Evolutionary conservation across 164 flowering plant species (phyloP), one percentile per base, ranked within the genome.

Genomic region (Echeveria elegans): DNA sequence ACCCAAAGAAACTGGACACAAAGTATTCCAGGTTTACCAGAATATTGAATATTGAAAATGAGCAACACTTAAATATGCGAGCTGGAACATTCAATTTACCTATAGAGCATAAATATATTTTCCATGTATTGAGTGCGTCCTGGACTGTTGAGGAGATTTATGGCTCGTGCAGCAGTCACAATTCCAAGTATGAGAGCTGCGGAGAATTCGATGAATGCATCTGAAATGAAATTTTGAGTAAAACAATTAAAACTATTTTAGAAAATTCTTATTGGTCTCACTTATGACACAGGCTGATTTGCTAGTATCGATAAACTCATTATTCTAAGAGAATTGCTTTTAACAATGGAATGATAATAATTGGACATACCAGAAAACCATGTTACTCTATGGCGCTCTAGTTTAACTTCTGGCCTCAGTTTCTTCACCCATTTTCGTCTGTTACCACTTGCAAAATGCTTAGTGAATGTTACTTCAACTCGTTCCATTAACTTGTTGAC

Each of bases 401-500:
- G 81, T 67, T 50, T 78, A 1, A 67, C 45, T 72, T 63, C 66
- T 15, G 79, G 81, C 72, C 81, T 79, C 32, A 85, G 73, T 43
- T 26, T 69, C 10, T 71, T 66, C 86, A 80, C 79, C 37, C 84
- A 86, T 71, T 79, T 75, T n/a, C 79, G 70, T 18, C 70, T 80
- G 36, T 82, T 82, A 23, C 86, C 86, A 72, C 80, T 76, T 6
- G 84, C 40, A 40, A 84, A 84, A 50, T 84, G 86, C 76, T 80
- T 81, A 6, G 81, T 67, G 71, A 77, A 81, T 3, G 83, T 65
- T 18, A 70, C 70, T 56, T 83, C 87, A 31, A 83, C 81, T 62
- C 75, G 74, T 47, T 75, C 81, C 72, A 79, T 72, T 21, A 84
- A 79, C 69, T 63, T 79, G 41, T 65, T 60, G 36, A 80, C 86